phyloP scores from a whole-genome alignment of 2,329 filamentous ascomycete genomes.

The Phoma sp. region DNA sequence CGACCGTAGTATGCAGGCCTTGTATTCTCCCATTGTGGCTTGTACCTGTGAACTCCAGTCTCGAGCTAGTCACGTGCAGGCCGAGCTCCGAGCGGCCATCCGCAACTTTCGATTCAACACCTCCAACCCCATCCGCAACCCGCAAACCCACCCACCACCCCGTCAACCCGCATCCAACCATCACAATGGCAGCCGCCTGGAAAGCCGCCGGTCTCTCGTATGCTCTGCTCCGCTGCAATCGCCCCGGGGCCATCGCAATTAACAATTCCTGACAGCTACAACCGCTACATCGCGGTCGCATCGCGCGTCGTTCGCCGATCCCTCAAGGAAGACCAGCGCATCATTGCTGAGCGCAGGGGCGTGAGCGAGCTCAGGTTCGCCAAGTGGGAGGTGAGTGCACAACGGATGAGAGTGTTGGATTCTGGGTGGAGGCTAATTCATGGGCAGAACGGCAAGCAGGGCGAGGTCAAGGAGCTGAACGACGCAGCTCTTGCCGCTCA shows the following conservation, averaged over 20 bases:
- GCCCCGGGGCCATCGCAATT: constrained; percentile 33
- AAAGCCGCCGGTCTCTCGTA: constrained; percentile 98
- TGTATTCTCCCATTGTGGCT: not conserved
- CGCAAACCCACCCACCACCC: constrained; percentile 30
- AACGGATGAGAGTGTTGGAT: constrained; percentile 12
- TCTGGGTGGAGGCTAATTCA: constrained; percentile 36
- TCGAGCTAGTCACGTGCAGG: constrained; percentile 22
- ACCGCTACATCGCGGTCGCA: constrained; percentile 97
- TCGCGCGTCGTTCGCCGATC: constrained; percentile 94
- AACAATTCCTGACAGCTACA: constrained; percentile 75
- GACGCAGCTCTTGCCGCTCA: constrained; percentile 58
- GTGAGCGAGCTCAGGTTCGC: constrained; percentile 88
- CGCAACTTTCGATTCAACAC: constrained; percentile 39
- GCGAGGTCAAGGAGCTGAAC: constrained; percentile 78
- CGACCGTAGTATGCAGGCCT: not conserved
- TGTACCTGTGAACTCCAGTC: not conserved
- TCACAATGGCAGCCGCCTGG: constrained; percentile 96
- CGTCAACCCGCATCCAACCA: constrained; percentile 43
- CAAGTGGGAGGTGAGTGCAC: constrained; percentile 87
- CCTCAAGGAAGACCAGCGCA: constrained; percentile 92
- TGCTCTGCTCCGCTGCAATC: constrained; percentile 50
- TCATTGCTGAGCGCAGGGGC: constrained; percentile 86
- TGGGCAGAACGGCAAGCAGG: constrained; percentile 90
- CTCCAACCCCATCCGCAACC: constrained; percentile 37
- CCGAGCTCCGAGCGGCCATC: constrained; percentile 40